Evolutionary conservation across 202 grass and related monocot species (phyloP), one percentile per base, ranked within the genome.

Genomic region (Brachypodium distachyon): DNA sequence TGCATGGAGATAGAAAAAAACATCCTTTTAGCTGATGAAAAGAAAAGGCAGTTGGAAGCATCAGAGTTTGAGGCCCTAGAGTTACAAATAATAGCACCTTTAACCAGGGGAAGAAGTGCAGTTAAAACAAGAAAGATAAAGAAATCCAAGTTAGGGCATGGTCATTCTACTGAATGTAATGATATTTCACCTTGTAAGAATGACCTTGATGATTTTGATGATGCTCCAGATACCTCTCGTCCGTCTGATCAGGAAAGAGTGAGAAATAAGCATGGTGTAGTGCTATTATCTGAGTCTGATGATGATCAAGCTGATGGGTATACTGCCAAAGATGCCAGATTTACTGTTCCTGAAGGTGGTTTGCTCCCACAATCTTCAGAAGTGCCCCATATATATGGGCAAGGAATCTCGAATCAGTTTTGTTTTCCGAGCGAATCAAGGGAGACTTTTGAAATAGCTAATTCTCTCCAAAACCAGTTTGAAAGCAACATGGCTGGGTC

Each of bases 121-220:
- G 36, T 54, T 85, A 89, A 89, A 86, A 22, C 72, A 51, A 87
- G 38, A 73, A 97, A 83, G 17, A 59, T 50, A 34, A 97, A 90
- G 81, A 92, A 86, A 86, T 72, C 82, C 28, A 98, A 88, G 55
- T 84, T 98, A 71, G 94, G 86, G 53, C 72, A 31, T 72, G 78
- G 76, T 8, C 57, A 18, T 28, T 52, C 65, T 10, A 55, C 50
- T 90, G 82, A 90, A 23, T 84, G 28, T 40, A 70, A 64, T 46
- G 82, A 82, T 72, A 50, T 86, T 64, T 86, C 85, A 78, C 76
- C 91, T 34, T 82, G 84, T 84, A 84, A 81, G 55, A 90, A 79
- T 82, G 84, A 92, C 46, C 88, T 97, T 61, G 87, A 97, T 60
- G 95, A 97, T 79, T 97, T 97, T 62, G 77, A 70, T 75, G 84